phyloP scores from a whole-genome alignment of 495 filamentous ascomycete species.

The Podospora anserina region DNA sequence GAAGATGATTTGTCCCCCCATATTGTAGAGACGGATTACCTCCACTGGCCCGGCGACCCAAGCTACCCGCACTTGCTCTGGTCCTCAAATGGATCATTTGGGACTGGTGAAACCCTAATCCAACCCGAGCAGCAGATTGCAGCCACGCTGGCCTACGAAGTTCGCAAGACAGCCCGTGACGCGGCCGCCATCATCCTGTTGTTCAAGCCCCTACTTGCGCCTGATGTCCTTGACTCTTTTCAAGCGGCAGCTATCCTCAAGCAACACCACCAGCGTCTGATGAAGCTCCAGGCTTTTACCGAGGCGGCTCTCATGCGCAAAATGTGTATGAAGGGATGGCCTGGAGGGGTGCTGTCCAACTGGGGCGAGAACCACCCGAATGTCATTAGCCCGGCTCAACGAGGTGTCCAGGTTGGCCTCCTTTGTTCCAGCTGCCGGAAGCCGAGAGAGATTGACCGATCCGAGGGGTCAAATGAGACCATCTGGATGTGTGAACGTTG shows the following conservation, averaged over 20 bases:
- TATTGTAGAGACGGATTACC: conserved; percentile 50
- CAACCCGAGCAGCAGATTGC: conserved; percentile 49
- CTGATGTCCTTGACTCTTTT: conserved; percentile 45
- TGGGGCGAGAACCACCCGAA: conserved; percentile 53
- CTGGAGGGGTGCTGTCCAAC: conserved; percentile 35
- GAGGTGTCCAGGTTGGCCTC: conserved; percentile 44
- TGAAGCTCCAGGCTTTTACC: conserved; percentile 60
- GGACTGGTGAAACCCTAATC: conserved; percentile 33
- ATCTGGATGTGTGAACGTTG: conserved; percentile 51
- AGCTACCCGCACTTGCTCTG: conserved; percentile 41
- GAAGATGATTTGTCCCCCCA: conserved; percentile 36
- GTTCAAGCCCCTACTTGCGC: conserved; percentile 48
- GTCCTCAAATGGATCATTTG: conserved; percentile 14
- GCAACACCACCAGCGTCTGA: conserved; percentile 63
- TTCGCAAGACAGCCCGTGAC: conserved; percentile 44
- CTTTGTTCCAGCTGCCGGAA: conserved; percentile 53
- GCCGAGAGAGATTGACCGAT: conserved; percentile 49
- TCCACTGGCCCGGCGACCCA: conserved; percentile 48
- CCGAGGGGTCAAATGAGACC: conserved; percentile 25
- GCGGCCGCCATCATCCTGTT: conserved; percentile 52
- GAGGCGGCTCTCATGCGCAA: conserved; percentile 69
- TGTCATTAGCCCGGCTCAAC: conserved; percentile 57
- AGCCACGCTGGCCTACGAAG: conserved; percentile 47
- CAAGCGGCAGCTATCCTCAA: conserved; percentile 56
- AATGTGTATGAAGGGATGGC: conserved; percentile 54